Conservation (phyloP, 257 asterid species). For the Nemophila menziesii region DNA sequence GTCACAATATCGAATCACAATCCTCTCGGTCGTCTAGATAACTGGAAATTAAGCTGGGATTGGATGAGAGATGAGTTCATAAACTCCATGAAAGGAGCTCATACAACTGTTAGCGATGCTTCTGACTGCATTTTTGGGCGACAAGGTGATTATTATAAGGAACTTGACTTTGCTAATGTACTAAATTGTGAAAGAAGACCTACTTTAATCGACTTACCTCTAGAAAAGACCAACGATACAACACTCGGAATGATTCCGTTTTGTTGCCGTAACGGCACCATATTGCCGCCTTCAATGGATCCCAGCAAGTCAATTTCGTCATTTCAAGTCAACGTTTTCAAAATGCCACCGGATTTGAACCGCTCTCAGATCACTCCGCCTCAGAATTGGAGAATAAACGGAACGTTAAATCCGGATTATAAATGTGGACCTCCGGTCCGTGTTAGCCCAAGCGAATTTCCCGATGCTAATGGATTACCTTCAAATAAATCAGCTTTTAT, state of each 20-base stretch:
- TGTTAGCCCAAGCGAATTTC: conserved; percentile 61
- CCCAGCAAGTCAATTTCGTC: conserved; percentile 72
- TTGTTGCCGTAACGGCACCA: conserved; percentile 89
- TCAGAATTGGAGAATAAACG: conserved; percentile 61
- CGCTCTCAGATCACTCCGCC: conserved; percentile 73
- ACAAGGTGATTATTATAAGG: conserved; percentile 48
- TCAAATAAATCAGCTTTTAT: conserved; percentile 46
- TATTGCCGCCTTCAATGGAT: conserved; percentile 85
- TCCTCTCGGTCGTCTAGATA: conserved; percentile 77
- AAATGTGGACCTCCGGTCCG: conserved; percentile 79
- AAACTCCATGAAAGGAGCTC: conserved; percentile 68
- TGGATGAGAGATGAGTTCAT: conserved; percentile 97
- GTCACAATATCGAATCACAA: conserved; percentile 70
- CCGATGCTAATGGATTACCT: conserved; percentile 48
- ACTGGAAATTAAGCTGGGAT: conserved; percentile 91
- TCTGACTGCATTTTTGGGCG: conserved; percentile 58
- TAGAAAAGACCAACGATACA: conserved; percentile 55
- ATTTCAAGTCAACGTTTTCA: conserved; percentile 70
- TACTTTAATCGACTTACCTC: conserved; percentile 65
- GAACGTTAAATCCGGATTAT: conserved; percentile 73
- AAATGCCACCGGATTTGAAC: conserved; percentile 84
- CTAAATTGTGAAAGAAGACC: conserved; percentile 73
- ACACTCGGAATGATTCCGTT: conserved; percentile 62
- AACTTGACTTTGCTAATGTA: conserved; percentile 64
- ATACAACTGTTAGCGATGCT: conserved; percentile 59